Conservation (phyloP, 495 filamentous ascomycete genomes). For the Podospora anserina region DNA sequence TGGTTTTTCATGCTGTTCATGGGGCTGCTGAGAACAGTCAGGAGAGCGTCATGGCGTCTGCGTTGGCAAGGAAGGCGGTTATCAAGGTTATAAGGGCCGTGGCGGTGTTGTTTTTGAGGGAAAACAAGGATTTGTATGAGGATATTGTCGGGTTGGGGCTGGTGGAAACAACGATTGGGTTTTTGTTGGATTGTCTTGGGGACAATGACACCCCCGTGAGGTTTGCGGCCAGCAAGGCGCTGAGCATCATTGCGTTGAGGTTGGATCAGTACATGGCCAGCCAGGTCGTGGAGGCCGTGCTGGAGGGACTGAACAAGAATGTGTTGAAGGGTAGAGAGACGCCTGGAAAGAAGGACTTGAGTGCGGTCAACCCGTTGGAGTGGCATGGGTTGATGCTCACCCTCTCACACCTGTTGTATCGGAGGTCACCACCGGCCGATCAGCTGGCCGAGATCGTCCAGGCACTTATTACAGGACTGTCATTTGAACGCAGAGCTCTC, state of each 20-base stretch:
- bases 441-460: constrained; percentile 68
- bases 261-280: constrained; percentile 74
- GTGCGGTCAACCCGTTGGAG: constrained; percentile 69
- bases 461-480: constrained; percentile 67
- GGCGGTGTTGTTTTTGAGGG: constrained; percentile 58
- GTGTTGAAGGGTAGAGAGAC: constrained; percentile 53
- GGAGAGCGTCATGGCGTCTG: constrained; percentile 58
- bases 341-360: constrained; percentile 56
- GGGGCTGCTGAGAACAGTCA: constrained; percentile 37
- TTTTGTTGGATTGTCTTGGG: constrained; percentile 61
- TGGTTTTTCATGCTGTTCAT: constrained; percentile 51
- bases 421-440: constrained; percentile 63
- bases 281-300: constrained; percentile 81
- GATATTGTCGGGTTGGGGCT: constrained; percentile 48
- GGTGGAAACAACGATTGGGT: constrained; percentile 73
- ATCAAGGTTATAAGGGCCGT: constrained; percentile 80
- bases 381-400: constrained; percentile 94
- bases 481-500: constrained; percentile 79
- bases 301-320: constrained; percentile 70
- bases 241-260: constrained; percentile 78
- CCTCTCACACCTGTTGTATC: constrained; percentile 78
- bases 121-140: constrained; percentile 28
- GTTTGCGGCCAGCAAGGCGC: constrained; percentile 85
- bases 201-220: constrained; percentile 89
- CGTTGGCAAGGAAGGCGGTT: constrained; percentile 70